Evolutionary conservation across 78 protist species (phyloP), one percentile per base, ranked within the genome.

Genomic region (Dictyostelium firmibasis): DNA sequence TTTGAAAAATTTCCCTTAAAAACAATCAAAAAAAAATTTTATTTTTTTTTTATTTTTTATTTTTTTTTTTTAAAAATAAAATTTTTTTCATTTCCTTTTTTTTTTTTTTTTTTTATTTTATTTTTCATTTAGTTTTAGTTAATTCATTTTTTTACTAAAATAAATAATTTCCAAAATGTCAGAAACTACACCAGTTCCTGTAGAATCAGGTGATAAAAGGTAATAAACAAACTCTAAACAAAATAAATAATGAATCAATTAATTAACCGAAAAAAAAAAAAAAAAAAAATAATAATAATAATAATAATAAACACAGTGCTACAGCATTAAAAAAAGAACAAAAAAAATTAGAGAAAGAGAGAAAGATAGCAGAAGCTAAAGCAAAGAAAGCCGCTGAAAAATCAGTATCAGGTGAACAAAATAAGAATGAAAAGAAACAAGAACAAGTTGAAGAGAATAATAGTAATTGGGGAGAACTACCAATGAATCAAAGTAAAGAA

Each of bases 311-410:
- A 0, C 9, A 27, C 1, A 88, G 93, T n/a, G 93, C 93, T n/a
- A 57, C 25, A 20, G 67, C 67, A 57, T 31, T 79, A 27, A 82
- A 92, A 20, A 82, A 72, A 60, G 85, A 72, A 82, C 50, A 50
- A 82, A 91, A 91, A 64, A 83, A 83, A 60, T 33, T 25, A 76
- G 75, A 91, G 84, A 86, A 92, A 72, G 91, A 83, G 41, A 89
- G 50, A n/a, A 94, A 87, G 62, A 86, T 81, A 18, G 92, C 81
- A 29, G 92, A 85, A 43, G 53, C 69, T 2, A 87, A 87, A 83
- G 91, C 96, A 47, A 83, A 53, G 9, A 93, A 75, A 44, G 62
- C 60, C 53, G 70, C 87, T 16, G 86, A 62, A 2, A 62, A 35
- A 25, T 8, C 14, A n/a, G 36, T 9, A 41, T 2, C 36, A 31